These are phyloP conservation scores for Endothia cerciana DNA, from an alignment of 2,329 filamentous ascomycete species.

Conservation along the genomic window DNA sequence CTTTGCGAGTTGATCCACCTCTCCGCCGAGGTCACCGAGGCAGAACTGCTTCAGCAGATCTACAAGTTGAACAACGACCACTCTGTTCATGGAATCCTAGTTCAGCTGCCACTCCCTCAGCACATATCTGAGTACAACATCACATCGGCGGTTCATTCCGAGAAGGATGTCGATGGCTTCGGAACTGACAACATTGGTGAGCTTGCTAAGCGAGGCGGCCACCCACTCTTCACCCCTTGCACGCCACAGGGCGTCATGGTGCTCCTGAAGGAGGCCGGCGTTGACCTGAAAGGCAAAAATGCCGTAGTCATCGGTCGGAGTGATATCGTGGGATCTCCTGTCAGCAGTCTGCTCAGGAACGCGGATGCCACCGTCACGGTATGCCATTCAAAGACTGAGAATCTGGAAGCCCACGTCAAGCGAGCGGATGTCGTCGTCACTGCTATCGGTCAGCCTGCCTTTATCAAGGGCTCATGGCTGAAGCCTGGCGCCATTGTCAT, in stretches of 20 bases:
- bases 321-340: conserved; percentile 96
- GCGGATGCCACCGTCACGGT: conserved; percentile 96
- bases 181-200: conserved; percentile 94
- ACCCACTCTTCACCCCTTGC: conserved; percentile 88
- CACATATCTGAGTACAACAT: conserved; percentile 89
- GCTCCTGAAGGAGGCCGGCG: conserved; percentile 79
- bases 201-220: conserved; percentile 91
- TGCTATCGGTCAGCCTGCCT: conserved; percentile 84
- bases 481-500: conserved; percentile 96
- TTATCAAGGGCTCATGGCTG: conserved; percentile 93
- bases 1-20: conserved; percentile 84
- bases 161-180: conserved; percentile 98
- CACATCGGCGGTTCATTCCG: conserved; percentile 86
- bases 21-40: conserved; percentile 77
- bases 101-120: conserved; percentile 87
- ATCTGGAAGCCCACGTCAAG: conserved; percentile 75
- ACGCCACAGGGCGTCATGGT: conserved; percentile 98
- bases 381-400: conserved; percentile 86
- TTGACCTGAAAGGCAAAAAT: conserved; percentile 85
- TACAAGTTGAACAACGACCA: conserved; percentile 84
- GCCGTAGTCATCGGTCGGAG: conserved; percentile 93
- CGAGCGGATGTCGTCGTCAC: conserved; percentile 87
- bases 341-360: conserved; percentile 93
- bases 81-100: conserved; percentile 85
- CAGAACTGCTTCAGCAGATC: conserved; percentile 84